phyloP scores from a whole-genome alignment of 108 stramenopile genomes.

The Conticribra guillardii region DNA sequence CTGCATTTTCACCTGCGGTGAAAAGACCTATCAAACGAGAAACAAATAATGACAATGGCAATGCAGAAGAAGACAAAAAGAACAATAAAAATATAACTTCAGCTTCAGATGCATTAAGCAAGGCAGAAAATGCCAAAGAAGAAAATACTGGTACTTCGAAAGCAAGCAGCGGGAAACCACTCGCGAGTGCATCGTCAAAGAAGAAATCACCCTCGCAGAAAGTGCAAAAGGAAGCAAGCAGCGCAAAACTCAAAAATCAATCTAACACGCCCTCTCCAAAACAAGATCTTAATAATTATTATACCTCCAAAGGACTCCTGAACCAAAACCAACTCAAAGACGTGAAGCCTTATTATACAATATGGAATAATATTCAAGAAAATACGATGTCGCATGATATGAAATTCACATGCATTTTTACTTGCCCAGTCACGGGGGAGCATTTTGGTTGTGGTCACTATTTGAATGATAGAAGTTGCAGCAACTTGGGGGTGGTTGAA shows the following conservation, averaged over 20 bases:
- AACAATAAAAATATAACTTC: no score
- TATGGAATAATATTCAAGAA: constrained; percentile 43
- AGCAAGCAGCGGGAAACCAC: no score
- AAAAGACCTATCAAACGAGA: no score
- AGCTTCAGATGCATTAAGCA: no score
- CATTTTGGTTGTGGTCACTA: constrained; percentile 22
- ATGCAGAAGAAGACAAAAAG: no score
- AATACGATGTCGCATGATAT: constrained; percentile 16
- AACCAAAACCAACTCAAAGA: not conserved
- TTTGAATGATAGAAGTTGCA: not conserved
- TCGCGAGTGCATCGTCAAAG: no score
- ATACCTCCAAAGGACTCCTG: not conserved
- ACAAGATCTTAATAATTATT: not conserved
- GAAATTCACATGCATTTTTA: constrained; percentile 31
- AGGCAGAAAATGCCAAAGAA: no score
- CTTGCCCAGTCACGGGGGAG: constrained; percentile 46
- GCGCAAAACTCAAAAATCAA: not conserved
- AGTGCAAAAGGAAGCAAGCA: no score
- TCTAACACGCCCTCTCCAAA: not conserved
- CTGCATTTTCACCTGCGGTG: no score
- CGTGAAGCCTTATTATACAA: constrained; percentile 31
- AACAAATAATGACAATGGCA: no score
- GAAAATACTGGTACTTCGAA: no score
- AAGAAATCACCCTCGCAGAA: no score
- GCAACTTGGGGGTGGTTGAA: not conserved